Conservation (phyloP, 345 rosid species). For the Psidium guajava region DNA sequence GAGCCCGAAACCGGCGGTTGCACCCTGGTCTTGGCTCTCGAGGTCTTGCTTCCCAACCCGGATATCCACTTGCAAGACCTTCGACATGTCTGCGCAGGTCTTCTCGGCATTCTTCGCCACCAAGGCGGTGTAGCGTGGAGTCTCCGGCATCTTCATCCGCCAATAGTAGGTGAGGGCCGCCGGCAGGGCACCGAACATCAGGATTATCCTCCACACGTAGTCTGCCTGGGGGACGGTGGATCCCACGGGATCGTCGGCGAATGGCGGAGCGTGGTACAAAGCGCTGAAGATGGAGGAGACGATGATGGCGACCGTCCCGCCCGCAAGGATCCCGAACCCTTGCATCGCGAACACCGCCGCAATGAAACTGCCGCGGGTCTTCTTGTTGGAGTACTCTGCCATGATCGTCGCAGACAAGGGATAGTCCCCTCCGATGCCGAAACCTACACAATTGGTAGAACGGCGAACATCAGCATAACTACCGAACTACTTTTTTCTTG, state of each 20-base stretch:
- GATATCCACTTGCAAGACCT: conserved; percentile 8
- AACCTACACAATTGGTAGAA: background rate
- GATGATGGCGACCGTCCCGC: background rate
- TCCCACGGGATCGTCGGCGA: background rate
- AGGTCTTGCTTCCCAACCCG: background rate
- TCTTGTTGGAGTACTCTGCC: conserved; percentile 10
- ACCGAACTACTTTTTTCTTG: background rate
- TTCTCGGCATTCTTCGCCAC: conserved; percentile 7
- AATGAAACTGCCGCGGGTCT: conserved; percentile 5
- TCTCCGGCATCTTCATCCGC: conserved; percentile 22
- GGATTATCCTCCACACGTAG: conserved; percentile 8
- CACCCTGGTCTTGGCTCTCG: background rate
- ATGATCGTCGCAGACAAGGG: conserved; percentile 6
- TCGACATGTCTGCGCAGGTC: conserved; percentile 4
- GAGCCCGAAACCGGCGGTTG: background rate
- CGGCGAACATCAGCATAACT: background rate
- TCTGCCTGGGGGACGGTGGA: conserved; percentile 4
- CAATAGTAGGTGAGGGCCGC: conserved; percentile 15
- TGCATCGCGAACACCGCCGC: conserved; percentile 7
- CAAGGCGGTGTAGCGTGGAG: conserved; percentile 19
- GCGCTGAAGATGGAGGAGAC: background rate
- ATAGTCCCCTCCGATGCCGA: conserved; percentile 6
- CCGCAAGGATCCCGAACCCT: conserved; percentile 2
- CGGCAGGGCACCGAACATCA: conserved; percentile 13
- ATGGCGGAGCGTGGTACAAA: background rate